Conservation (phyloP, 2,329 filamentous ascomycete species). For the Rosellinia necatrix region DNA sequence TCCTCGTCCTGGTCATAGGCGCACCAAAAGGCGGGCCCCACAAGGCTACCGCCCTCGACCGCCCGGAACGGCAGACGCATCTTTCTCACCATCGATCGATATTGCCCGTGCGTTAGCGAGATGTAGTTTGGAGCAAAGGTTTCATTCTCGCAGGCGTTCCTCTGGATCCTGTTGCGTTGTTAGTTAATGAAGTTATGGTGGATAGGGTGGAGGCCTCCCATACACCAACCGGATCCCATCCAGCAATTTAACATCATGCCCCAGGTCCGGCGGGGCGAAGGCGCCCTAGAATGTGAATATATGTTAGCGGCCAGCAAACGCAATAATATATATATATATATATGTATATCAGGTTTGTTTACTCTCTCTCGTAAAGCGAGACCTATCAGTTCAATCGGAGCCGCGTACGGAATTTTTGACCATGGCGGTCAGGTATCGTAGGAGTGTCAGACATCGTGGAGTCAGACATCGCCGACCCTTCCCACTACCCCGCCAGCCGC, state of each 20-base stretch:
- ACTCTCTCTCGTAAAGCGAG: no score
- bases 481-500: conserved; percentile 4
- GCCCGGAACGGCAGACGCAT: conserved; percentile 60
- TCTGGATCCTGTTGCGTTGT: conserved; percentile 53
- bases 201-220: conserved; percentile 37
- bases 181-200: conserved; percentile 15
- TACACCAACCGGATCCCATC: conserved; percentile 61
- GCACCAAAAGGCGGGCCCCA: conserved; percentile 68
- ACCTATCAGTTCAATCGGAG: no score
- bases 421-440: no score
- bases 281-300: conserved; percentile 49
- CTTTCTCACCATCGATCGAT: conserved; percentile 60
- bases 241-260: conserved; percentile 49
- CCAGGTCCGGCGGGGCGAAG: conserved; percentile 53
- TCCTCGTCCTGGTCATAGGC: conserved; percentile 60
- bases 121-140: conserved; percentile 62
- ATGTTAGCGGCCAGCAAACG: no score
- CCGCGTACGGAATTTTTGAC: no score
- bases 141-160: conserved; percentile 59
- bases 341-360: no score
- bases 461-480: no score
- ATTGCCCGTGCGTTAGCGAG: conserved; percentile 55
- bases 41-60: conserved; percentile 62
- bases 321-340: no score
- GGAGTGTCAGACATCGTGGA: no score